These are phyloP conservation scores for Beauveria sp. DNA, from an alignment of 2,329 filamentous ascomycete genomes.

Conservation along the genomic window DNA sequence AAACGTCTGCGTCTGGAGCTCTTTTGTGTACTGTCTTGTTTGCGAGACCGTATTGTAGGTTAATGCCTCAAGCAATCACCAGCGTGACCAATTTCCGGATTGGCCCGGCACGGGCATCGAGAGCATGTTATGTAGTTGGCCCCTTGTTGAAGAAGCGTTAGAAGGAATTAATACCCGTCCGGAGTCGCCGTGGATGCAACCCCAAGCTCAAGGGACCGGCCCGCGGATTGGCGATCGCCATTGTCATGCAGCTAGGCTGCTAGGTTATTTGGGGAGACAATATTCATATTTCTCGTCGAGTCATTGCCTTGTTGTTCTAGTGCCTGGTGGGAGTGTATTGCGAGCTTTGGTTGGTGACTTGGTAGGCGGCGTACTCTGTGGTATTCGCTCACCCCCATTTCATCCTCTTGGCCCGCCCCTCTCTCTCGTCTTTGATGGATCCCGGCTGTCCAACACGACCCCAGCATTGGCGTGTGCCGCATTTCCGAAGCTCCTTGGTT, in stretches of 20 bases:
- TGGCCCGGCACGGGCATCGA: background rate
- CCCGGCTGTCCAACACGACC: background rate
- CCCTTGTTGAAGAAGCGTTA: background rate
- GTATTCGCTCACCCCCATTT: background rate
- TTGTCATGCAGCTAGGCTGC: background rate
- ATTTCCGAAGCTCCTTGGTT: background rate
- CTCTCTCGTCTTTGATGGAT: background rate
- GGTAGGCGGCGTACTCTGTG: background rate
- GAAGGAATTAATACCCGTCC: background rate
- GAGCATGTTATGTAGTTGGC: background rate
- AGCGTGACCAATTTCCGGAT: background rate
- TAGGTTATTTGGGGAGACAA: background rate
- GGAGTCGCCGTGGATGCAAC: background rate
- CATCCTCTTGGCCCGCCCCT: background rate
- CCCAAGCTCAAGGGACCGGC: background rate
- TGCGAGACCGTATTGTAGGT: background rate
- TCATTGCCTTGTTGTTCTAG: background rate
- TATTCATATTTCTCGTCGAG: background rate
- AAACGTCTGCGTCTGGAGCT: background rate
- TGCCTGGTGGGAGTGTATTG: background rate
- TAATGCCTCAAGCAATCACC: constrained; percentile 4
- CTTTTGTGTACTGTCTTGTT: background rate
- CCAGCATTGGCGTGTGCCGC: background rate
- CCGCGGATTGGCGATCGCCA: background rate
- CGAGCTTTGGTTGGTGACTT: background rate